Evolutionary conservation across 2,329 filamentous ascomycete genomes (phyloP).

Genomic region (Graphilbum sp.): DNA sequence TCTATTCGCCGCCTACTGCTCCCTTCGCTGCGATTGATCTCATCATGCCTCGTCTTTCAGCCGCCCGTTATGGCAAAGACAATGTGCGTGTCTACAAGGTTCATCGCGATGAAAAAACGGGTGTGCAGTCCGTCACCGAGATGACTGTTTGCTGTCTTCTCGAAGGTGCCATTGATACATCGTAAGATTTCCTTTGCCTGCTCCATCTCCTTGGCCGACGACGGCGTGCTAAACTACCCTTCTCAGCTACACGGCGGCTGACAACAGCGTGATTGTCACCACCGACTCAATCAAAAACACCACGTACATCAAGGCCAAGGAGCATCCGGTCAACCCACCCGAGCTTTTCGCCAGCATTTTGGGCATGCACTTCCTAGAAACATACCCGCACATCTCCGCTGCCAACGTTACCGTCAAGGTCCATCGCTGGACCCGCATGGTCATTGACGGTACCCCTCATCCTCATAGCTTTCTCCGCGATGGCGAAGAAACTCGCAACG

Average conservation of each 20-base stretch:
- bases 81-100: slow-evolving; percentile 98
- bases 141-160: slow-evolving; percentile 90
- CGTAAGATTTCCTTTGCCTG: slow-evolving; percentile 32
- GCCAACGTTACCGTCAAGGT: slow-evolving; percentile 70
- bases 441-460: slow-evolving; percentile 73
- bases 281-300: slow-evolving; percentile 99
- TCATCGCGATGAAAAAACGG: slow-evolving; percentile 58
- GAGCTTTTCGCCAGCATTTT: slow-evolving; percentile 81
- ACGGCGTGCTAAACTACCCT: not conserved
- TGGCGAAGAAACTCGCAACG: slow-evolving; percentile 71
- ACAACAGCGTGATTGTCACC: slow-evolving; percentile 90
- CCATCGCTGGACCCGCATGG: slow-evolving; percentile 85
- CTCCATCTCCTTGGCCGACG: no score
- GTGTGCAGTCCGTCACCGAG: slow-evolving; percentile 74
- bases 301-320: slow-evolving; percentile 86
- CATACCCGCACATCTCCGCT: slow-evolving; percentile 72
- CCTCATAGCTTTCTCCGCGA: slow-evolving; percentile 91
- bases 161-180: slow-evolving; percentile 78
- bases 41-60: slow-evolving; percentile 38
- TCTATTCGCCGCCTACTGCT: not conserved
- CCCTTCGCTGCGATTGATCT: no score
- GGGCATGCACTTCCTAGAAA: slow-evolving; percentile 75
- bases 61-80: slow-evolving; percentile 81
- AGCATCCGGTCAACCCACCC: slow-evolving; percentile 79
- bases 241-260: slow-evolving; percentile 69